Base-by-base conservation (phyloP, 441 rosid genomes). In the Gossypium laxum region DNA sequence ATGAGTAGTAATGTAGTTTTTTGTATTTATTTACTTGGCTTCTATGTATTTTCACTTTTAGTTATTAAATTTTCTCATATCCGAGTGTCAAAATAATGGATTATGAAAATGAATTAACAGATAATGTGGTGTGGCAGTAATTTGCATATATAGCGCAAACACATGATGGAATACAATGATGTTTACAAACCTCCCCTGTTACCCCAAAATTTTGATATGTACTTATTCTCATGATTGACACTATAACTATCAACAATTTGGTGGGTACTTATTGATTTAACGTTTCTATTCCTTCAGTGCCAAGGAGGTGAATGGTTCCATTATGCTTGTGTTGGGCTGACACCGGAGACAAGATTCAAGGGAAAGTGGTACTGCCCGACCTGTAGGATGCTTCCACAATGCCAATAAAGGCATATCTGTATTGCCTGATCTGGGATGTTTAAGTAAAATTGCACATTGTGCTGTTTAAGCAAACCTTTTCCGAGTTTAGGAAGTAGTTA, bases 301-400 rank as follows among this genome's bases (percentile, higher is more conserved):
- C 90, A 89, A 76, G 98, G 98, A 83, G 99, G 99, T 47, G 98
- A 94, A 78, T 92, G 99, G 99, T 94, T 94, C 85, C 99, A 92
- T 69, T 94, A 94, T 69, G 26, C 89, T 0, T 93, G 99, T 28
- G 99, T 94, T 63, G 99, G 99, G 57, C 86, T 94, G 75, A 90
- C 97, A 17, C 94, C 98, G 0, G 98, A 94, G 84, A 94, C 97
- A 21, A 85, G 99, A 82, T 94, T 94, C 82, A 91, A 85, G 81
- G 98, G 96, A 59, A 92, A 94, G 76, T 95, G 99, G 99, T 95
- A 86, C 72, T 95, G 99, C 80, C 98, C 98, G 22, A 92, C 99
- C 56, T 95, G 99, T 85, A 89, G 84, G 68, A 18, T 73, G 67
- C 87, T 80, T 19, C 89, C 91, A 2, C 88, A 83, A 21, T 81